phyloP scores from a whole-genome alignment of 441 rosid species.

The Pelargonium cotyledonis region DNA sequence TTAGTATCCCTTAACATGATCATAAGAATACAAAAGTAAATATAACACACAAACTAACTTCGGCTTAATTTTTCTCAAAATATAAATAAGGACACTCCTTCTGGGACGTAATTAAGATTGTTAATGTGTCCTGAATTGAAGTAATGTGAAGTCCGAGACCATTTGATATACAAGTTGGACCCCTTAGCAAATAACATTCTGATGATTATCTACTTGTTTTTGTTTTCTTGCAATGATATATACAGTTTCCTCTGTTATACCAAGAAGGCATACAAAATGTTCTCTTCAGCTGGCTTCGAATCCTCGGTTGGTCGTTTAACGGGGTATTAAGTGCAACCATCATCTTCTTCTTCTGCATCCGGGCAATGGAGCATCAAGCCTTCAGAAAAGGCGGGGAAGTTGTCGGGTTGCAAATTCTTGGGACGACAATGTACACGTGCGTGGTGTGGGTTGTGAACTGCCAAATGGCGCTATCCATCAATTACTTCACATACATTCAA shows the following conservation, averaged over 20 bases:
- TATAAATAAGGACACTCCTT: too few relatives aligned
- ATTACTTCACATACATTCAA: slow-evolving; percentile 78
- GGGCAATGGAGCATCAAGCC: slow-evolving; percentile 58
- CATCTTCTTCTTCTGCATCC: slow-evolving; percentile 76
- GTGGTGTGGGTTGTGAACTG: slow-evolving; percentile 83
- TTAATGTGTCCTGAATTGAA: not conserved
- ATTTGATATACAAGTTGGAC: too few relatives aligned
- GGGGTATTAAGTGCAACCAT: slow-evolving; percentile 49
- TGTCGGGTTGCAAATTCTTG: slow-evolving; percentile 61
- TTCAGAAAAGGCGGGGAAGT: slow-evolving; percentile 74
- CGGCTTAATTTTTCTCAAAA: too few relatives aligned
- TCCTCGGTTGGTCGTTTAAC: slow-evolving; percentile 74
- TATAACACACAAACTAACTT: not conserved
- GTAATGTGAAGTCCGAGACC: too few relatives aligned
- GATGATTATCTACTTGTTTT: not conserved
- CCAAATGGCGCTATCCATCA: slow-evolving; percentile 79
- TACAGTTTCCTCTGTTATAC: slow-evolving; percentile 82
- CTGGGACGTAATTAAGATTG: not conserved
- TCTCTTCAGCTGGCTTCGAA: slow-evolving; percentile 74
- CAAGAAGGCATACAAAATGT: slow-evolving; percentile 94
- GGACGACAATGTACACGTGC: slow-evolving; percentile 83
- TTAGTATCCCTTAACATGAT: not conserved
- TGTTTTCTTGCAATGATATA: not conserved
- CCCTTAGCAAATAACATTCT: not conserved
- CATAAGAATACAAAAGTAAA: not conserved